Conservation (phyloP, 2,329 filamentous ascomycete genomes). For the Pseudocercospora musae region DNA sequence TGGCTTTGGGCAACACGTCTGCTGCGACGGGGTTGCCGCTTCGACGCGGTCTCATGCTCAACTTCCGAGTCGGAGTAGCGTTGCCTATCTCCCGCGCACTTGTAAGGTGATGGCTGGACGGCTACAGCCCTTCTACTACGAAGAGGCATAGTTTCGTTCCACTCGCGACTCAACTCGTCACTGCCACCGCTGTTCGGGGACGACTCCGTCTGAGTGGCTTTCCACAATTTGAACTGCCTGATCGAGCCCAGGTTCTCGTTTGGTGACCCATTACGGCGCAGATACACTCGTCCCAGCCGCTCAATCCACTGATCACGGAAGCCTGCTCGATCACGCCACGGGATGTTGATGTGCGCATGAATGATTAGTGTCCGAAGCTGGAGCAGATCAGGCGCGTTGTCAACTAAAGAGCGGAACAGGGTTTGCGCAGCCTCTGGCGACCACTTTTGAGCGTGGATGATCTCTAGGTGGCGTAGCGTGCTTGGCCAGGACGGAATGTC, state of each 20-base stretch:
- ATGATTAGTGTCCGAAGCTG: slow-evolving; percentile 68
- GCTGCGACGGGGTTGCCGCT: slow-evolving; percentile 29
- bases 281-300: slow-evolving; percentile 66
- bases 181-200: neutral
- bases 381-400: slow-evolving; percentile 63
- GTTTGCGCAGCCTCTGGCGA: slow-evolving; percentile 64
- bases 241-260: slow-evolving; percentile 42
- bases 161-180: slow-evolving; percentile 15
- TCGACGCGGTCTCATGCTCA: slow-evolving; percentile 8
- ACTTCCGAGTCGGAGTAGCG: slow-evolving; percentile 23
- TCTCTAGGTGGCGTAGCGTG: slow-evolving; percentile 66
- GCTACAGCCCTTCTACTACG: slow-evolving; percentile 23
- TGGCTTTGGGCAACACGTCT: slow-evolving; percentile 28
- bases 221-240: slow-evolving; percentile 43
- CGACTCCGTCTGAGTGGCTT: slow-evolving; percentile 25
- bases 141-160: slow-evolving; percentile 11
- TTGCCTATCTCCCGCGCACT: slow-evolving; percentile 25
- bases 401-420: slow-evolving; percentile 75
- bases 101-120: slow-evolving; percentile 28
- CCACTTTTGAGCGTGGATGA: slow-evolving; percentile 76
- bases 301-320: slow-evolving; percentile 75
- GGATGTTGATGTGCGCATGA: slow-evolving; percentile 72
- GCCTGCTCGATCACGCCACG: slow-evolving; percentile 76
- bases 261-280: slow-evolving; percentile 49
- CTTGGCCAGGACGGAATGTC: slow-evolving; percentile 77